Evolutionary conservation across 805 yeast genomes (phyloP).

Genomic region (Crinitomyces ghanaensis): DNA sequence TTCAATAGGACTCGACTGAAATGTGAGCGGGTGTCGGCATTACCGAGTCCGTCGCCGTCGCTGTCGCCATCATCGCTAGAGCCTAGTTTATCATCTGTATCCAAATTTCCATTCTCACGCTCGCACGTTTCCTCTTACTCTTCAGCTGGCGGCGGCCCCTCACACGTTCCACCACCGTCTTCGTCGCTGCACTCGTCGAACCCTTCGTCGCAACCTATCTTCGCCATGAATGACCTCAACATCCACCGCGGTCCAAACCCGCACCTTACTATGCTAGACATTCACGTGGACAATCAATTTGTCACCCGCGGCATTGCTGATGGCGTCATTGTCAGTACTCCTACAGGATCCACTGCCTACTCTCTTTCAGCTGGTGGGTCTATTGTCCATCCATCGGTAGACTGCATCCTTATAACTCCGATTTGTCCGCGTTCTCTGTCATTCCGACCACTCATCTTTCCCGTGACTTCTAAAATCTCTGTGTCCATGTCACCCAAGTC

Average conservation of each 20-base stretch:
- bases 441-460: constrained; percentile 80
- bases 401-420: constrained; percentile 74
- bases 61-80: no score
- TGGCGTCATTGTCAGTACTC: constrained; percentile 76
- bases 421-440: constrained; percentile 85
- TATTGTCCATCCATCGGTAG: constrained; percentile 80
- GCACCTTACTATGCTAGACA: constrained; percentile 70
- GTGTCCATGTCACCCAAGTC: constrained; percentile 23
- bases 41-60: constrained; percentile 29
- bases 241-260: constrained; percentile 85
- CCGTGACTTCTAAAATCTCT: constrained; percentile 58
- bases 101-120: no score
- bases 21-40: no score
- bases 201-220: no score
- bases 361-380: constrained; percentile 86
- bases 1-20: constrained; percentile 68
- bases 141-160: no score
- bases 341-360: constrained; percentile 94
- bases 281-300: constrained; percentile 73
- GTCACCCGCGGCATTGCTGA: constrained; percentile 88
- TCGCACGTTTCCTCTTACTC: no score
- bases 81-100: constrained; percentile 23
- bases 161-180: no score
- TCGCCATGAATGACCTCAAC: constrained; percentile 88
- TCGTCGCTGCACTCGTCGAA: no score